A percentile compares a stretch with the other conserved stretches of the same genome.
Evolutionary conservation across 352 stramenopile genomes (phyloP).

Genomic region (Phytophthora macrochlamydospora): DNA sequence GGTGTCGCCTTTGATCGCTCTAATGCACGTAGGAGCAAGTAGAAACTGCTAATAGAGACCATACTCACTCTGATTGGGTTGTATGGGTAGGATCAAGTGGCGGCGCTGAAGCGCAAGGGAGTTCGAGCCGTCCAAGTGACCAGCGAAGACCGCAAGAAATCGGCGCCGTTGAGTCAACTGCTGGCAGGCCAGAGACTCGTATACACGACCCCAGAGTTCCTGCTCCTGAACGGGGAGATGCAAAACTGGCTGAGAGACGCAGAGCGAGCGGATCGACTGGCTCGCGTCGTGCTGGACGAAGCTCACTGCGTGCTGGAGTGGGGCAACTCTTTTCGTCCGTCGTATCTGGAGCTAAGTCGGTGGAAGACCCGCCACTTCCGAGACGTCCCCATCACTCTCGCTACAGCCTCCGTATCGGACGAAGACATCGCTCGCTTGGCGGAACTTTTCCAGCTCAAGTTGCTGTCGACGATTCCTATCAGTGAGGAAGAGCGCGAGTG

Average conservation of each 20-base stretch:
- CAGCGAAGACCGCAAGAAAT: conserved; percentile 28
- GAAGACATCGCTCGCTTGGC: conserved; percentile 64
- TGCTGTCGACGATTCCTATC: conserved; percentile 14
- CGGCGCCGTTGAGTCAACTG: conserved; percentile 36
- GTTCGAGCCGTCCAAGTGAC: conserved; percentile 57
- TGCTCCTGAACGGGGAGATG: conserved; percentile 72
- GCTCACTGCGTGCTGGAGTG: conserved; percentile 84
- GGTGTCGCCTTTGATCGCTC: conserved; percentile 72
- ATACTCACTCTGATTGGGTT: conserved; percentile 9
- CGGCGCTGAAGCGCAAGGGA: conserved; percentile 60
- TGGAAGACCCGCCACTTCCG: conserved; percentile 55
- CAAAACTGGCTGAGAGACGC: conserved; percentile 42
- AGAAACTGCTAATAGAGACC: neutral
- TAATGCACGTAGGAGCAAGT: conserved; percentile 66
- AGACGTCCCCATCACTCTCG: conserved; percentile 67
- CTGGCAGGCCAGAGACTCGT: conserved; percentile 57
- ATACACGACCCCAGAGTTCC: conserved; percentile 85
- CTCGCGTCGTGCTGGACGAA: conserved; percentile 76
- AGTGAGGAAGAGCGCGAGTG: neutral
- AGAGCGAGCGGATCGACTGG: conserved; percentile 29
- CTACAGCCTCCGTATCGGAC: conserved; percentile 72
- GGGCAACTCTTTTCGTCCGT: conserved; percentile 76
- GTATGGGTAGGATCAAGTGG: conserved; percentile 66
- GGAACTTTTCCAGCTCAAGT: conserved; percentile 51
- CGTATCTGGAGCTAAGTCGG: conserved; percentile 68